phyloP scores from a whole-genome alignment of 2,329 filamentous ascomycete genomes.

The Leptographium lundbergii region DNA sequence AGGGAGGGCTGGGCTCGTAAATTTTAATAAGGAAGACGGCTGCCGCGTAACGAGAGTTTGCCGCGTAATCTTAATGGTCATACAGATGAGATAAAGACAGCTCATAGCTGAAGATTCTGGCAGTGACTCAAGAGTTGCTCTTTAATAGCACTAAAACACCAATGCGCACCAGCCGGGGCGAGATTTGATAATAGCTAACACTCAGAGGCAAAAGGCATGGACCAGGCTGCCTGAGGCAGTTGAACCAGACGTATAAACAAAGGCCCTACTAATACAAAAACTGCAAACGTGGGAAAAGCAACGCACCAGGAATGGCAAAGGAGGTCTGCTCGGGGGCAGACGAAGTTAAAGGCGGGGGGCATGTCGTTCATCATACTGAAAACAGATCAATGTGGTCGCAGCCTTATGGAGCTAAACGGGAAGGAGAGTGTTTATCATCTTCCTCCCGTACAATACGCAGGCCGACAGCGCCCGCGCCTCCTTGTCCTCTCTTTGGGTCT shows the following conservation, averaged over 20 bases:
- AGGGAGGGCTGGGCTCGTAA: too few relatives aligned
- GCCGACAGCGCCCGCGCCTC: not conserved
- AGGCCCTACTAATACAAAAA: too few relatives aligned
- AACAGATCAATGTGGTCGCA: not conserved
- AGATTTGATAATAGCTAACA: too few relatives aligned
- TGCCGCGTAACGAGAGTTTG: not conserved
- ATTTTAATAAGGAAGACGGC: not conserved
- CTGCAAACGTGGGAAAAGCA: too few relatives aligned
- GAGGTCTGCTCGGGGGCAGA: too few relatives aligned
- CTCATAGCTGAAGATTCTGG: not conserved
- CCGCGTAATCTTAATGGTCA: not conserved
- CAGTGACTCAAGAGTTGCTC: not conserved
- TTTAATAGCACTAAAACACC: too few relatives aligned
- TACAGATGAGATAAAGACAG: not conserved
- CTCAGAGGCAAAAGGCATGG: too few relatives aligned
- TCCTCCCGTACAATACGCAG: slow-evolving; percentile 12
- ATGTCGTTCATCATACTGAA: not conserved
- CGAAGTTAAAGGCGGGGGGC: not conserved
- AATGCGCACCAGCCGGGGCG: too few relatives aligned
- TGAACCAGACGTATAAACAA: too few relatives aligned
- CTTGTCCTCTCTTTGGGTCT: slow-evolving; percentile 19
- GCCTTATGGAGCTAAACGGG: not conserved
- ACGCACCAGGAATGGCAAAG: too few relatives aligned
- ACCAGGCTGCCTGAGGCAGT: too few relatives aligned
- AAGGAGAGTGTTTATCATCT: slow-evolving; percentile 5